phyloP scores from a whole-genome alignment of 495 filamentous ascomycete species.

The Penicillium alfredii region DNA sequence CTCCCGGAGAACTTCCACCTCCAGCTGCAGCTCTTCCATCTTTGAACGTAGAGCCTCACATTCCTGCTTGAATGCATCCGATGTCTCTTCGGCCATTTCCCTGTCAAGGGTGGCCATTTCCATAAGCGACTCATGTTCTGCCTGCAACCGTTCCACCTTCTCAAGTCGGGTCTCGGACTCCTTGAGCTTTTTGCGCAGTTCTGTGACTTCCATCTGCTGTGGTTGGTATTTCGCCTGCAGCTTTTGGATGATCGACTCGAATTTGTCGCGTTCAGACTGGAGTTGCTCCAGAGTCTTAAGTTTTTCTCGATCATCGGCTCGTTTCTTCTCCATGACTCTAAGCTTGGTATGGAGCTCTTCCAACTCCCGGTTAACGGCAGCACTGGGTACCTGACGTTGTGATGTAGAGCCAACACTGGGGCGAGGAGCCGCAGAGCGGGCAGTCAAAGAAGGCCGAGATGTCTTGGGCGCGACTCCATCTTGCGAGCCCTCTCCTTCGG shows the following conservation, averaged over 20 bases:
- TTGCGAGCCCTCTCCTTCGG: constrained; percentile 20
- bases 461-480: constrained; percentile 18
- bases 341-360: constrained; percentile 77
- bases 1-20: constrained; percentile 78
- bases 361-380: constrained; percentile 56
- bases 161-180: constrained; percentile 65
- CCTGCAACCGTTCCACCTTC: constrained; percentile 64
- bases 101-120: constrained; percentile 87
- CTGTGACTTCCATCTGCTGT: constrained; percentile 72
- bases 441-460: constrained; percentile 29
- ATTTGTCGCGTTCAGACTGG: constrained; percentile 76
- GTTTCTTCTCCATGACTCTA: constrained; percentile 72
- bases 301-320: constrained; percentile 81
- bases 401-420: too few species aligned
- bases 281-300: constrained; percentile 71
- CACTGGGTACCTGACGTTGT: constrained; percentile 25
- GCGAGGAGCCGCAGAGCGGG: constrained; percentile 17
- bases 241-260: constrained; percentile 85
- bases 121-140: constrained; percentile 74
- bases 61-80: constrained; percentile 73
- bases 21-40: constrained; percentile 78
- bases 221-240: constrained; percentile 84
- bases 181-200: constrained; percentile 69
- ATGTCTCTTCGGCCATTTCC: constrained; percentile 94
- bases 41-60: constrained; percentile 68